Percentiles rank a stretch among this genome's conserved stretches.
These are phyloP conservation scores for Exserohilum rostratum DNA, from an alignment of 2,329 filamentous ascomycete species.

Conservation along the genomic window DNA sequence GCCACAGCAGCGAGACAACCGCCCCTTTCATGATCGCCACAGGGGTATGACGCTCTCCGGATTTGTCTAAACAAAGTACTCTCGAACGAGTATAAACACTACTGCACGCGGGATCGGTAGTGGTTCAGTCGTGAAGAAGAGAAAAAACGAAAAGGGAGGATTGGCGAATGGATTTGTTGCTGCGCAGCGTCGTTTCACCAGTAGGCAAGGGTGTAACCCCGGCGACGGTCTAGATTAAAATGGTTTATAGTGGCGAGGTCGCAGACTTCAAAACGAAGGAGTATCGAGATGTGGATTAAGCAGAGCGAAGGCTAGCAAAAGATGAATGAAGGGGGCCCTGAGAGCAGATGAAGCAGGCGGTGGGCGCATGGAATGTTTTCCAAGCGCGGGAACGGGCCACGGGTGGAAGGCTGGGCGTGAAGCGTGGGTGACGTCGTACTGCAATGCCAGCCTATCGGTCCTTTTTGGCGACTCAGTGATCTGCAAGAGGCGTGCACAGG, in stretches of 20 bases:
- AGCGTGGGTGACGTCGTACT: conserved; percentile 27
- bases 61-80: neutral
- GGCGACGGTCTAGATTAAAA: neutral
- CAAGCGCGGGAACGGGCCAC: conserved; percentile 13
- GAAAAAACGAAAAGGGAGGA: neutral
- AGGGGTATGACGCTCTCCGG: conserved; percentile 5
- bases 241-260: neutral
- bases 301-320: neutral
- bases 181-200: conserved; percentile 2
- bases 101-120: neutral
- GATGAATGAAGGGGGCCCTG: neutral
- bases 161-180: conserved; percentile 1
- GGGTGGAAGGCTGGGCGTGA: conserved; percentile 4
- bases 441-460: conserved; percentile 18
- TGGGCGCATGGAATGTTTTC: conserved; percentile 11
- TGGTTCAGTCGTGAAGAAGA: neutral
- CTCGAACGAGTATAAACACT: neutral
- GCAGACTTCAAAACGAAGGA: neutral
- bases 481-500: conserved; percentile 16
- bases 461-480: conserved; percentile 20
- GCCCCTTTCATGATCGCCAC: conserved; percentile 30
- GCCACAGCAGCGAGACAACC: conserved; percentile 29
- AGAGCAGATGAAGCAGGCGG: conserved; percentile 3
- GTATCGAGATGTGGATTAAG: neutral
- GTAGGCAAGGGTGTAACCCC: neutral